Evolutionary conservation across 345 rosid genomes (phyloP).

Genomic region (Luvunga scandens): DNA sequence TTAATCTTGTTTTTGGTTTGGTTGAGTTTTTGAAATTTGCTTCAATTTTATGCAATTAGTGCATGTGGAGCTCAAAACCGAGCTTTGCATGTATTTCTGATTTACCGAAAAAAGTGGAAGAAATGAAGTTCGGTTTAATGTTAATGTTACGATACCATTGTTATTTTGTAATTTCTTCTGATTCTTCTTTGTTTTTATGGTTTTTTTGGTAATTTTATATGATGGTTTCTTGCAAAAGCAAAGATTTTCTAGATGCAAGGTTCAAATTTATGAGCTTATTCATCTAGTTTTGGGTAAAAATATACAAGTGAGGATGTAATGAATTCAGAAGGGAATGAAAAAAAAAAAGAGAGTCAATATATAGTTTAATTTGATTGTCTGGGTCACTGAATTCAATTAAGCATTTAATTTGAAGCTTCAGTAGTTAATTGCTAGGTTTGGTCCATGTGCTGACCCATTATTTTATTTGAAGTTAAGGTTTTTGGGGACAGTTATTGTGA

Average conservation of each 20-base stretch:
- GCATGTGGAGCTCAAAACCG: not conserved
- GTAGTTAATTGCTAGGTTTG: not conserved
- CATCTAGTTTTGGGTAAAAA: not conserved
- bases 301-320: not conserved
- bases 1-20: not conserved
- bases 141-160: not conserved
- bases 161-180: not conserved
- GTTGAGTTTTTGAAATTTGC: not conserved
- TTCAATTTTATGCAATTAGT: slow-evolving; percentile 1
- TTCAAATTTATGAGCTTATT: slow-evolving; percentile 1
- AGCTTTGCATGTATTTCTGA: slow-evolving; percentile 12
- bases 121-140: not conserved
- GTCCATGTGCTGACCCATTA: not conserved
- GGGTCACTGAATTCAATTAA: not conserved
- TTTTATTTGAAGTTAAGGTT: not conserved
- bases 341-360: not conserved
- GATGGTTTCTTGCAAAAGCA: not conserved
- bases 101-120: not conserved
- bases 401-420: not conserved
- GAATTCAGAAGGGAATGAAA: not conserved
- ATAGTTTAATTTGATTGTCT: not conserved
- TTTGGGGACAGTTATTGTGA: not conserved
- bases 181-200: not conserved
- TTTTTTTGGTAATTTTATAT: not conserved
- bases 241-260: not conserved